phyloP scores from a whole-genome alignment of 192 early-diverging fungal genomes.

The Gorgonomyces haynaldii region DNA sequence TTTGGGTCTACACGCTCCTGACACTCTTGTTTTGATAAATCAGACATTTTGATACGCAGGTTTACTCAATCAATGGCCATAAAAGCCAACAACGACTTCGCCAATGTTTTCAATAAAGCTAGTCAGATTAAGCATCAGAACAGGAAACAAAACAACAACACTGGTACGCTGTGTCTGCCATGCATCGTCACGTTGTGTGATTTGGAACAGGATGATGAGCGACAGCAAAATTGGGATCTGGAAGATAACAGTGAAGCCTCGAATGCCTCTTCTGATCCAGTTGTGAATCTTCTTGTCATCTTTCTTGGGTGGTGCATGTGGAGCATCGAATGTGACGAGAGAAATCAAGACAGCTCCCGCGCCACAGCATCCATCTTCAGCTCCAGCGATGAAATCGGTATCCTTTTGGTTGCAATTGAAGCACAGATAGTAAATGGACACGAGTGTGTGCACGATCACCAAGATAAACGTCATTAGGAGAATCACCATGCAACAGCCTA shows the following conservation, averaged over 20 bases:
- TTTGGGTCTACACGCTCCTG: background rate
- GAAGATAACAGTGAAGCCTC: constrained; percentile 24
- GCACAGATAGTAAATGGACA: constrained; percentile 21
- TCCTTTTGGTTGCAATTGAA: constrained; percentile 17
- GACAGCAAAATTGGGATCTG: constrained; percentile 30
- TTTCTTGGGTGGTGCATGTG: too few species aligned
- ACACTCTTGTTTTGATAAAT: background rate
- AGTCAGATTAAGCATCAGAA: constrained; percentile 27
- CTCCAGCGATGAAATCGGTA: constrained; percentile 31
- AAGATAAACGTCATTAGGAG: constrained; percentile 29
- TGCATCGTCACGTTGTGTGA: constrained; percentile 15
- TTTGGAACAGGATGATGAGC: constrained; percentile 19
- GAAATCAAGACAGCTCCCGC: constrained; percentile 27
- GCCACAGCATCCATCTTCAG: constrained; percentile 41
- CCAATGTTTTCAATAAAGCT: constrained; percentile 33
- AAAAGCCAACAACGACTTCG: constrained; percentile 19
- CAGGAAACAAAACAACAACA: constrained; percentile 24
- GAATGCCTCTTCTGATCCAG: constrained; percentile 16
- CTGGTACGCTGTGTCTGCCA: constrained; percentile 19
- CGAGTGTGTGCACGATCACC: constrained; percentile 28
- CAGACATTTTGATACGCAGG: background rate
- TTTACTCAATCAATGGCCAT: background rate
- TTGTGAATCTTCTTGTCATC: constrained; percentile 12
- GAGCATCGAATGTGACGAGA: constrained; percentile 25
- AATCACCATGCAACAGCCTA: constrained; percentile 28